phyloP scores from a whole-genome alignment of 805 yeast genomes.

The Priceomyces haplophilus region DNA sequence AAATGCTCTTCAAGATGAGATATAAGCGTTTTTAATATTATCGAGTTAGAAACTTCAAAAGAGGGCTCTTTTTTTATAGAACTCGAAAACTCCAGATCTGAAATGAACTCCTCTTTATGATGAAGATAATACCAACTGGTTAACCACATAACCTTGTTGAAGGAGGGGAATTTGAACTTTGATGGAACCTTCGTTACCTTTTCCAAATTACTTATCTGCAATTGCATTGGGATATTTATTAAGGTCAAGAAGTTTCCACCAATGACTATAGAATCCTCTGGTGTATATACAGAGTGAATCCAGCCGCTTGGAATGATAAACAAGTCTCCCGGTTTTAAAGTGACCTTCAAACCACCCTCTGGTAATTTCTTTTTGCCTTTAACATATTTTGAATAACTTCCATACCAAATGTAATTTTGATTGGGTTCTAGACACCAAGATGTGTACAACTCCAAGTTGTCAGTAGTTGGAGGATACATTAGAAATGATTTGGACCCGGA shows the following conservation, averaged over 20 bases:
- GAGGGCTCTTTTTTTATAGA: conserved; percentile 3
- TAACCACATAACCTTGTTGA: conserved; percentile 67
- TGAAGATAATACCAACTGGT: conserved; percentile 47
- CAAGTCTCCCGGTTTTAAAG: conserved; percentile 62
- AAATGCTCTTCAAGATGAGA: conserved; percentile 29
- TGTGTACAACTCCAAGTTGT: conserved; percentile 59
- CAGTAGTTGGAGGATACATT: conserved; percentile 71
- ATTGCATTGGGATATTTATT: conserved; percentile 59
- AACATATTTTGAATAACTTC: conserved; percentile 40
- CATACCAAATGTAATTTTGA: conserved; percentile 65
- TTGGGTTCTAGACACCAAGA: conserved; percentile 69
- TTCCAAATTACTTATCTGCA: conserved; percentile 62
- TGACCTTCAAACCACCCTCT: conserved; percentile 50
- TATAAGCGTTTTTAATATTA: conserved; percentile 15
- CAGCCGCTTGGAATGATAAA: conserved; percentile 87
- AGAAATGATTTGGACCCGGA: conserved; percentile 73
- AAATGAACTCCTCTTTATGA: conserved; percentile 20
- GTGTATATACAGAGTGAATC: conserved; percentile 89
- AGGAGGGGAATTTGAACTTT: conserved; percentile 75
- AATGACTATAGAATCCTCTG: conserved; percentile 72
- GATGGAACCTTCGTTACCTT: conserved; percentile 66
- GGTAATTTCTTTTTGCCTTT: conserved; percentile 30
- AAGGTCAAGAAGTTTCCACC: conserved; percentile 86
- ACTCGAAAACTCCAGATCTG: conserved; percentile 12
- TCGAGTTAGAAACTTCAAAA: background rate